These are phyloP conservation scores for Hypoxylon rickii DNA, from an alignment of 495 filamentous ascomycete genomes.

Conservation along the genomic window DNA sequence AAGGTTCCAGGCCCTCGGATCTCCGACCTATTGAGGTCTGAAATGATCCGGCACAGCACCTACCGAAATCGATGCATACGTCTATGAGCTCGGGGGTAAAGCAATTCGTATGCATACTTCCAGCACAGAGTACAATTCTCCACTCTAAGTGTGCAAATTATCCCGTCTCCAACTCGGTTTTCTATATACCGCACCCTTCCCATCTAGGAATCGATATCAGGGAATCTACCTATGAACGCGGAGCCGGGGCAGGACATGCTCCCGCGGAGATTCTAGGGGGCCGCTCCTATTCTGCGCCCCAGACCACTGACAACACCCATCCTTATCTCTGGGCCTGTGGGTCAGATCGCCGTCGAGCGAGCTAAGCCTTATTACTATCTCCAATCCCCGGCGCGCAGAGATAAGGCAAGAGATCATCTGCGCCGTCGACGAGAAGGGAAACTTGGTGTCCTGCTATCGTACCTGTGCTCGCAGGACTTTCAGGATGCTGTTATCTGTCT, in stretches of 20 bases:
- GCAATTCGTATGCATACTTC: no score
- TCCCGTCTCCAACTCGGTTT: no score
- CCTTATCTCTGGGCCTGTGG: constrained; percentile 32
- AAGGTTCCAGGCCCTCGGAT: constrained; percentile 14
- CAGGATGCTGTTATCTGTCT: constrained; percentile 1
- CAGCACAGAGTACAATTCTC: no score
- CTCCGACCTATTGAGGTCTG: not conserved
- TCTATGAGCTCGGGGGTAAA: no score
- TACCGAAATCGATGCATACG: no score
- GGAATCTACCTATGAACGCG: not conserved
- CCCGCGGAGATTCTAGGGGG: constrained; percentile 25
- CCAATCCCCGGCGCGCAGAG: constrained; percentile 8
- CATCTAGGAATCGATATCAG: constrained; percentile 14
- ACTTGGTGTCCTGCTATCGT: not conserved
- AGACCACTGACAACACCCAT: constrained; percentile 24
- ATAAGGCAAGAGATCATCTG: constrained; percentile 21
- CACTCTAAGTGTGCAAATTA: no score
- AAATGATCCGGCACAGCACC: not conserved
- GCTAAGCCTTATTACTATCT: constrained; percentile 3
- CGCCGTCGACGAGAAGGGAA: not conserved
- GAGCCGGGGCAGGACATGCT: constrained; percentile 17
- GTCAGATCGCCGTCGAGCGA: constrained; percentile 9
- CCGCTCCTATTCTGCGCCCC: not conserved
- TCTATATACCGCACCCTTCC: not conserved
- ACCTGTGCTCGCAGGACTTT: not conserved